Base-by-base conservation (phyloP, 2,329 filamentous ascomycete species). In the Mariannaea sp. region DNA sequence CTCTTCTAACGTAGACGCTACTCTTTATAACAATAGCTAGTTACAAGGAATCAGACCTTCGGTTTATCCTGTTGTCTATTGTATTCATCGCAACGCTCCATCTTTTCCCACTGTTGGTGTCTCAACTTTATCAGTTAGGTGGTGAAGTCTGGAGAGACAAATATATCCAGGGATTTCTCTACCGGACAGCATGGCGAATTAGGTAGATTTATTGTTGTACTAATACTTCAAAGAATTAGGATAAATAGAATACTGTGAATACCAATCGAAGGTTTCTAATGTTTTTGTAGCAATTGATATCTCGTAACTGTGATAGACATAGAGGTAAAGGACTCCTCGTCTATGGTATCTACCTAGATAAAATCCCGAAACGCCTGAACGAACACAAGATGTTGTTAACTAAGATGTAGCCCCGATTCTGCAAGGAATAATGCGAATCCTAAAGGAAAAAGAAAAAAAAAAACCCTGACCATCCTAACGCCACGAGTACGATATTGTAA, bases 271-370 rank as follows among this genome's bases (percentile, higher is more conserved):
- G 16, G 17, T 22, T 19, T 20, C 14, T 27, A 41, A 41, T 19
- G 42, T 20, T 7, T 12, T 32, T 32, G 22, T 22, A 53, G 17
- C 3, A 19, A 29, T 26, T 19, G 38, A 30, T 48, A 36, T 38
- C 16, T 26, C 43, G 42, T 49, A 52, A 46, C 30, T 27, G 45
- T 62, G 39, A 55, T 58, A 51, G 43, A 52, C 51, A 55, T 48
- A 51, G 43, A 52, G 53, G 54, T 48, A 53, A 52, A 41, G 47
- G 46, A 19, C 3, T 47, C 32, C 36, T 57, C 50, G 36, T 49
- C 57, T 55, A 52, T 59, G 61, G 54, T 66, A 56, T 65, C 56
- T 64, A 64, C 57, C 45, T 54, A 55, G 38, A 39, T 46, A 42
- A 52, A 41, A 20, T 40, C 44, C 59, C 36, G 49, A 51, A 66